Evolutionary conservation across 2,329 filamentous ascomycete genomes (phyloP), one percentile per base, ranked within the genome.

Genomic region (Venturia aucupariae): DNA sequence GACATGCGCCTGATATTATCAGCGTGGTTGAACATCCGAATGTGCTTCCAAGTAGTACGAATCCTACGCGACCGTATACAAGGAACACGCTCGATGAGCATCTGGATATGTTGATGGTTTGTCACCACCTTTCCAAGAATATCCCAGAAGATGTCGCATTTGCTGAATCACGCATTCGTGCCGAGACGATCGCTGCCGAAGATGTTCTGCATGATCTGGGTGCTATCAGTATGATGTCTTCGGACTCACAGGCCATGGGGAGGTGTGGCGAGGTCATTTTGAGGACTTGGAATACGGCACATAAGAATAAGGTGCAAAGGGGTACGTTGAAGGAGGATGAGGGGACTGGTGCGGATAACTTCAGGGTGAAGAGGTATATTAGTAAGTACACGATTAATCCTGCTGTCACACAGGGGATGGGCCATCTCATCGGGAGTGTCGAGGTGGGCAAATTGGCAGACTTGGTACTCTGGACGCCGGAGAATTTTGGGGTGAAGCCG

Each of bases 21-120:
- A 88, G 85, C 35, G 92, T 97, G 0, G 93, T 97, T 13, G 91
- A 95, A 75, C 88, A 92, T 71, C 77, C 84, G 60, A 94, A 97
- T 72, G 92, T 97, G 2, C 83, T 97, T 0, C 93, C 93, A 0
- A 91, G 88, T 5, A 93, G 88, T 59, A 97, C 93, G 0, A 97
- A 96, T 74, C 93, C 93, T 0, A 97, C 93, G 1, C 82, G 92
- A 2, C 93, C 93, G 0, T 97, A 87, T 76, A 97, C 93, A 1
- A 81, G 83, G 68, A 97, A 97, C 79, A 97, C 93, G 0, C 83
- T 97, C 0, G 93, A 97, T 72, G 93, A 97, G 76, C 93, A 97
- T 77, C 84, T 97, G 17, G 93, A 97, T 78, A 97, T 97, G 93
- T 80, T 97, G 59, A 97, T 97, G 93, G 91, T 96, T 44, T 97